Evolutionary conservation across 1,284 basidiomycete species (phyloP), one percentile per base, ranked within the genome.

Genomic region (Stygiomarasmius scandens): DNA sequence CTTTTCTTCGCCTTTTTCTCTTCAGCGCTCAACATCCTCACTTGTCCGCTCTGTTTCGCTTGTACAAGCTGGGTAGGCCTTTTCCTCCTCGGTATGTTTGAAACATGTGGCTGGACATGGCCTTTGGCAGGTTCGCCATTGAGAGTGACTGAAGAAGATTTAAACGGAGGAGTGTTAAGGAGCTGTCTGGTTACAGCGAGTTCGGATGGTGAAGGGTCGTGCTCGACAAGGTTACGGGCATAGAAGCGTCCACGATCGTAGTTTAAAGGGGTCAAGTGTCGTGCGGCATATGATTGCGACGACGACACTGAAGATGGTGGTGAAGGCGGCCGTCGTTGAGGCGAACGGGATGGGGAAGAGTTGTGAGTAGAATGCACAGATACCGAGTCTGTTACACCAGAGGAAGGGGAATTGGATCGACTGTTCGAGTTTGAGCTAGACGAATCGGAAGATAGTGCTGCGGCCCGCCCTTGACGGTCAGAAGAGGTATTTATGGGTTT

Each of bases 41-140:
- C n/a, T n/a, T n/a, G n/a, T n/a, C n/a, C 12, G 12, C 29, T 32
- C 29, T 5, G 29, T 6, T 12, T 32, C 29, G 29, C 6, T 5
- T 32, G 29, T 32, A 32, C 6, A 32, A 32, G 29, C 23, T 29
- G n/a, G n/a, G n/a, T n/a, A n/a, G n/a, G n/a, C n/a, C 44, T 27
- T 46, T 49, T 60, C 22, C 58, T 44, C 19, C 58, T 29, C n/a
- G 58, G 58, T 3, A 59, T 48, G 46, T 56, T 51, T 6, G 50
- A 29, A 11, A 53, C 34, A 43, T 59, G 58, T 11, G 58, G 58
- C 36, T 59, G 58, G 9, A 59, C 22, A 54, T 56, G 58, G 2
- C 58, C 58, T 50, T 59, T 59, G 11, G 58, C 20, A 49, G 44
- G 32, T 34, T 34, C 32, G 14, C 16, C 38, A 8, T 41, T 41